A percentile compares a stretch with the other conserved stretches of the same genome.
Evolutionary conservation across 1,284 basidiomycete genomes (phyloP).

Genomic region (Cryptococcus maquisensis): DNA sequence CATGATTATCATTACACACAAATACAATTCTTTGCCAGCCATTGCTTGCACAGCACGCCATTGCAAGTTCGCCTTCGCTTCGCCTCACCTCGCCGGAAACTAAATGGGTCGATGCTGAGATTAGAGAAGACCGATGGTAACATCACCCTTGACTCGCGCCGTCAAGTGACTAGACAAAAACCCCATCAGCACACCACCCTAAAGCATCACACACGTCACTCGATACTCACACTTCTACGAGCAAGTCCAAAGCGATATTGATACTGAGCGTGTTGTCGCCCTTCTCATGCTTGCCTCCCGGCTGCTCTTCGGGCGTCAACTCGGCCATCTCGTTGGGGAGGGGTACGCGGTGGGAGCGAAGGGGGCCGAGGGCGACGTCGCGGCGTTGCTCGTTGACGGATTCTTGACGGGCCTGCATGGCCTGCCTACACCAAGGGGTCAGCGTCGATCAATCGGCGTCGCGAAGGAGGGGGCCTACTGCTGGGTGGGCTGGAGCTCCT

Average conservation of each 20-base stretch:
- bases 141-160: slow-evolving; percentile 20
- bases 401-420: too few species aligned
- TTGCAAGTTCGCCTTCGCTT: too few species aligned
- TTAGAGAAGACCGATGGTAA: slow-evolving; percentile 20
- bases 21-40: too few species aligned
- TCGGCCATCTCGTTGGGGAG: slow-evolving; percentile 1
- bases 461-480: too few species aligned
- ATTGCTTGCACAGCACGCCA: too few species aligned
- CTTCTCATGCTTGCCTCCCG: slow-evolving; percentile 1
- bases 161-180: slow-evolving; percentile 5
- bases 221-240: not conserved
- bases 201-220: not conserved
- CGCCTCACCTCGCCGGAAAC: too few species aligned
- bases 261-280: not conserved
- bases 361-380: not conserved
- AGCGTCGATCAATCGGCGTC: too few species aligned
- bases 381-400: too few species aligned
- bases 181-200: not conserved
- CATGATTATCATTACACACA: too few species aligned
- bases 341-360: not conserved
- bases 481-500: too few species aligned
- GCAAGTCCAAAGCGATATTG: not conserved
- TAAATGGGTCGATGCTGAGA: too few species aligned
- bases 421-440: too few species aligned
- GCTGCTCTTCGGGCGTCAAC: not conserved